Evolutionary conservation across 306 rosid species (phyloP).

Genomic region (Morella rubra): DNA sequence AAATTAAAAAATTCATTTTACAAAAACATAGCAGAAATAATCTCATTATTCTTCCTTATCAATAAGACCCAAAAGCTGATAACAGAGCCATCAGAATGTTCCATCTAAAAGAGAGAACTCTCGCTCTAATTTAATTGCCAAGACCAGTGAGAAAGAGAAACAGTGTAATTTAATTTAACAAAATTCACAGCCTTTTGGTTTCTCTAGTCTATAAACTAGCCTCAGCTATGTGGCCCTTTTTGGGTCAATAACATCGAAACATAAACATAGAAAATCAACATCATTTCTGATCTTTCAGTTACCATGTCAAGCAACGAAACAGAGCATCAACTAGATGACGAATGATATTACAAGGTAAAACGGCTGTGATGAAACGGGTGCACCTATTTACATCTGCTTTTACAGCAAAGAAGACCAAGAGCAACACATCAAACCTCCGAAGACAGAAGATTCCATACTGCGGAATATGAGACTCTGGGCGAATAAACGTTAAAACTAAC

Average conservation of each 20-base stretch:
- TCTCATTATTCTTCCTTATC: neutral
- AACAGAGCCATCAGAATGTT: neutral
- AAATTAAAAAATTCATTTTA: slow-evolving; percentile 6
- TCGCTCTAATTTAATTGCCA: neutral
- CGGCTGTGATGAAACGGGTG: slow-evolving; percentile 54
- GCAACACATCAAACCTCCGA: slow-evolving; percentile 6
- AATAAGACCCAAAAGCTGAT: neutral
- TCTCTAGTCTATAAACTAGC: neutral
- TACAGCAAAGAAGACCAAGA: slow-evolving; percentile 10
- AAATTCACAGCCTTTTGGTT: slow-evolving; percentile 1
- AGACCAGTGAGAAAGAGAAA: slow-evolving; percentile 10
- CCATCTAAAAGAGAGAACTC: neutral
- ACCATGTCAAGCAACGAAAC: slow-evolving; percentile 21
- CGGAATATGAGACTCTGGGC: slow-evolving; percentile 15
- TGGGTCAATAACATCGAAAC: slow-evolving; percentile 32
- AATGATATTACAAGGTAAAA: slow-evolving; percentile 27
- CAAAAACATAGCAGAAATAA: slow-evolving; percentile 3
- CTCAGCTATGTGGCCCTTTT: slow-evolving; percentile 17
- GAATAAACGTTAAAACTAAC: slow-evolving; percentile 10
- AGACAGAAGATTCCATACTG: slow-evolving; percentile 4
- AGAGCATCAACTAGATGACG: slow-evolving; percentile 18
- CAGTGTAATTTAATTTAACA: slow-evolving; percentile 21
- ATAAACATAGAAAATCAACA: slow-evolving; percentile 11
- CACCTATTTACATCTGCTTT: slow-evolving; percentile 17
- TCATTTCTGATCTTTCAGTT: slow-evolving; percentile 11